Evolutionary conservation across 2,329 filamentous ascomycete species (phyloP).

Genomic region (Claviceps sp.): DNA sequence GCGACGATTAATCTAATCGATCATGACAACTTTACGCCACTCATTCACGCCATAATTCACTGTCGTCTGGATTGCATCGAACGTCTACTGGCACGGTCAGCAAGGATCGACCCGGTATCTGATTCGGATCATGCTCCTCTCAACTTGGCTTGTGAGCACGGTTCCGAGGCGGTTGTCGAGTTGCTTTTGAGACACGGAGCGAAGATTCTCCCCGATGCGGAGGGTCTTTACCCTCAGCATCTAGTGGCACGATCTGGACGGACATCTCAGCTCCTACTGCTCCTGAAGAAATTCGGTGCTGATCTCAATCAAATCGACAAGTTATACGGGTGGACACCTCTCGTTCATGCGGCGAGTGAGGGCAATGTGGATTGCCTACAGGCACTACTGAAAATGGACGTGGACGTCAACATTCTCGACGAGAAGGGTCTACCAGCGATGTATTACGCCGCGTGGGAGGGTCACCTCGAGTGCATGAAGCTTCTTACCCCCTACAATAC

Average conservation of each 20-base stretch:
- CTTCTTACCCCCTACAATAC: conserved; percentile 54
- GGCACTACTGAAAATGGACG: conserved; percentile 65
- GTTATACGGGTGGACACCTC: conserved; percentile 90
- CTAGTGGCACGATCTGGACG: conserved; percentile 82
- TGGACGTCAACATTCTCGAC: conserved; percentile 66
- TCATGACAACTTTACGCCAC: conserved; percentile 91
- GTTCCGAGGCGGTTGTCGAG: conserved; percentile 71
- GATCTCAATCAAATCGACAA: conserved; percentile 90
- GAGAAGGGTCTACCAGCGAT: conserved; percentile 89
- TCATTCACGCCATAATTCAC: conserved; percentile 91
- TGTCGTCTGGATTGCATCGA: conserved; percentile 70
- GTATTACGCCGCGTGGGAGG: conserved; percentile 98
- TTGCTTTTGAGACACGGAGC: conserved; percentile 71
- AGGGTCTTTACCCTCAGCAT: conserved; percentile 94
- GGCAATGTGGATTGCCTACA: conserved; percentile 82
- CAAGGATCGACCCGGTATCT: conserved; percentile 73
- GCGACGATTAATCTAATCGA: conserved; percentile 78
- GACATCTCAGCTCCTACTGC: conserved; percentile 61
- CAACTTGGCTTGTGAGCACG: conserved; percentile 90
- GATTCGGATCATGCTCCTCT: conserved; percentile 87
- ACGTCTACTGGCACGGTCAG: conserved; percentile 60
- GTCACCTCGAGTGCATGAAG: conserved; percentile 87
- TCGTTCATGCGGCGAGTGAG: conserved; percentile 93
- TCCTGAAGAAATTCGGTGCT: conserved; percentile 75
- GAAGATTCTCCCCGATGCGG: conserved; percentile 79